Conservation (phyloP, 768 basidiomycete genomes). For the Lactifluus volemus region DNA sequence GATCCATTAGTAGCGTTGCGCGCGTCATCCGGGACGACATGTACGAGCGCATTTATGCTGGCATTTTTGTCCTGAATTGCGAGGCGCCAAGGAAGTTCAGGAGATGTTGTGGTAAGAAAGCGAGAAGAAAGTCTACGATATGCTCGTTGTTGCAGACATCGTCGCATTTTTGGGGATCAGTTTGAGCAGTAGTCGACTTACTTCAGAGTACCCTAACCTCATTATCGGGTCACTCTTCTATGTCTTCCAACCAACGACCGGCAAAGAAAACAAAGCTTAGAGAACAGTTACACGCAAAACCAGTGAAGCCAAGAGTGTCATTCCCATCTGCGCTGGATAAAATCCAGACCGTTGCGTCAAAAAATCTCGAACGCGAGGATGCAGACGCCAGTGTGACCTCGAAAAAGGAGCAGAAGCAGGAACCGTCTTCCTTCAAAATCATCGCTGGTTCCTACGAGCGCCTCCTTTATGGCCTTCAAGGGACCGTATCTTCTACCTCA, state of each 20-base stretch:
- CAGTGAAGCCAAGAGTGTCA: not conserved
- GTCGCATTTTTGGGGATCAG: conserved; percentile 6
- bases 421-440: conserved; percentile 69
- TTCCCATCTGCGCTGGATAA: not conserved
- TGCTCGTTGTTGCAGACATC: conserved; percentile 2
- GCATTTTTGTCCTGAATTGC: conserved; percentile 27
- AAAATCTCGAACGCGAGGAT: conserved; percentile 24
- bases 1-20: conserved; percentile 18
- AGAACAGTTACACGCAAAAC: not conserved
- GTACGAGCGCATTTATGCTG: conserved; percentile 49
- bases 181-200: not conserved
- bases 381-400: conserved; percentile 24
- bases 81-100: conserved; percentile 2
- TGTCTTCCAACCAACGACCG: conserved; percentile 11
- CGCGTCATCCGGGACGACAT: conserved; percentile 15
- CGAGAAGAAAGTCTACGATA: not conserved
- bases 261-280: conserved; percentile 6
- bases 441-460: conserved; percentile 96
- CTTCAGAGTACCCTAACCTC: conserved; percentile 13
- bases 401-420: not conserved
- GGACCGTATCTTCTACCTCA: conserved; percentile 36
- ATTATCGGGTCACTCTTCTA: conserved; percentile 11
- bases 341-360: not conserved
- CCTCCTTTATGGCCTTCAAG: conserved; percentile 83
- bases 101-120: not conserved